Percentiles rank a stretch among this genome's conserved stretches.
These are phyloP conservation scores for Scopulariopsis brevicaulis DNA, from an alignment of 2,329 filamentous ascomycete species.

Conservation along the genomic window DNA sequence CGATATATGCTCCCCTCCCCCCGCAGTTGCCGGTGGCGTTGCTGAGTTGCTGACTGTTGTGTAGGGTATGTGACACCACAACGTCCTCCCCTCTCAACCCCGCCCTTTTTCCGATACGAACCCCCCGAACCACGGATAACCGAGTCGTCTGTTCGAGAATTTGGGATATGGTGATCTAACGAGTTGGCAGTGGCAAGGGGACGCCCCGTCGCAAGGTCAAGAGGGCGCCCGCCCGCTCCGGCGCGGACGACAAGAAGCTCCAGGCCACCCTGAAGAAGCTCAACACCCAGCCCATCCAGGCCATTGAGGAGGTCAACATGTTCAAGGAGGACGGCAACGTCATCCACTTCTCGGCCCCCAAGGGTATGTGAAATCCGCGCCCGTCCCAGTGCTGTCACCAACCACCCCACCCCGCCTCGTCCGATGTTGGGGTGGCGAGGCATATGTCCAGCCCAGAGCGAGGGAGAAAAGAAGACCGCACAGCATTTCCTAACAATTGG, in stretches of 20 bases:
- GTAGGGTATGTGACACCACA: constrained; percentile 3
- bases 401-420: not conserved
- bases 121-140: constrained; percentile 16
- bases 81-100: constrained; percentile 1
- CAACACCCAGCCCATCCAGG: constrained; percentile 98
- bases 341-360: constrained; percentile 96
- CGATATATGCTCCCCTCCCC: constrained; percentile 15
- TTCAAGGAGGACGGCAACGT: constrained; percentile 99
- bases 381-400: not conserved
- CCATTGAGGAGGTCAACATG: constrained; percentile 99
- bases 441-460: not conserved
- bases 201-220: constrained; percentile 97
- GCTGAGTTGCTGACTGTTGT: not conserved
- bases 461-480: not conserved
- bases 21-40: not conserved
- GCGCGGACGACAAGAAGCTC: constrained; percentile 99
- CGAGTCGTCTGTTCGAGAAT: not conserved
- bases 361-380: constrained; percentile 52
- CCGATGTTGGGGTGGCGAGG: not conserved
- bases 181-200: constrained; percentile 68
- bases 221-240: constrained; percentile 87
- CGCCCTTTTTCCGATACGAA: constrained; percentile 6
- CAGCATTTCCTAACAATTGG: not conserved
- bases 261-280: constrained; percentile 97
- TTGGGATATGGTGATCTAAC: not conserved